Evolutionary conservation across 1,284 basidiomycete genomes (phyloP), one percentile per base, ranked within the genome.

Genomic region (Apiotrichum sp.): DNA sequence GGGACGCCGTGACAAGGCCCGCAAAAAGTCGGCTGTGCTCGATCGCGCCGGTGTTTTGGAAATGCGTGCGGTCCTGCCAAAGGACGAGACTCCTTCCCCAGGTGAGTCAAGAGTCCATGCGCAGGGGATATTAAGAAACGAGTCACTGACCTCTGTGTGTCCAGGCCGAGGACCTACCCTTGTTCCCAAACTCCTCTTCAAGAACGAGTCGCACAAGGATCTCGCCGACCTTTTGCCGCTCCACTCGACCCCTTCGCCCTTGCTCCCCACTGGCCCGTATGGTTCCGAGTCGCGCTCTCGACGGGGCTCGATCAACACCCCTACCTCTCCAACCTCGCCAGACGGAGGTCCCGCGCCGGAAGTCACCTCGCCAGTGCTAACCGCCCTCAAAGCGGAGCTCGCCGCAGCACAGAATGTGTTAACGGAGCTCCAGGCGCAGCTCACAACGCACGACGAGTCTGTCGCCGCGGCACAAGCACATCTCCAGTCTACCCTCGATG

Each of bases 321-420:
- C 68, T 32, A 63, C 68, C 22, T 58, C 65, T 6, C 64, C 58
- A 16, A 60, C 62, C 47, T 62, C 57, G 56, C 61, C 63, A 10
- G 63, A 65, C 47, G 40, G 40, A 58, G 48, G 66, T 52, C 62
- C 62, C 62, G 42, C 61, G 9, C 13, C 40, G n/a, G 59, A 61
- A 31, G 52, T 61, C 11, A 43, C 66, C 32, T 86, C 86, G 6
- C 86, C 89, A 8, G 77, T 83, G 44, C 83, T 93, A 53, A 79
- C 82, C 14, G 86, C 91, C 55, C 79, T 95, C 50, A 80, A 89
- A 57, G 83, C 82, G 57, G 88, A 95, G 71, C 86, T 98, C 52
- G 77, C 83, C 3, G 76, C 81, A 33, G 81, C 87, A 7, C 86
- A 87, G 66, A 71, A 80, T 8, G 82, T 85, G 1, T 81, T 89